Base-by-base conservation (phyloP, 495 filamentous ascomycete species). In the Talaromyces stipitatus region DNA sequence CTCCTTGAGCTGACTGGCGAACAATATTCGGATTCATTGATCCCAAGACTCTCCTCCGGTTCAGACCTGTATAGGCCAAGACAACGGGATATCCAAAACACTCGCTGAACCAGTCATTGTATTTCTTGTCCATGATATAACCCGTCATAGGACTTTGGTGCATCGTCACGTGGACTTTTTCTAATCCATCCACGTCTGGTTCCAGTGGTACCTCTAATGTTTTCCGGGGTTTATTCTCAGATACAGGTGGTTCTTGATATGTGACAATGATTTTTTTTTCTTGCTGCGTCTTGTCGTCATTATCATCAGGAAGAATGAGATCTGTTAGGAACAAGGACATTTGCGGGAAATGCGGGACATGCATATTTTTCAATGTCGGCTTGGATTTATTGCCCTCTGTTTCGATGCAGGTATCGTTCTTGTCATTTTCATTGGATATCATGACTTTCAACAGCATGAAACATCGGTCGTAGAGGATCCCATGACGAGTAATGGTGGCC, bases 61-160 rank as follows among this genome's bases (percentile, higher is more conserved):
- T 78, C 11, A 73, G 67, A 1, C 88, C 89, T 24, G 92, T 74
- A 65, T 88, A 92, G 2, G 82, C 84, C 12, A 95, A 73, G 0
- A 87, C 65, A 8, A 85, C 81, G 6, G 72, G 66, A 61, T 82
- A 88, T 4, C 87, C 88, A 56, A 95, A 85, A 56, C 83, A 81
- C 16, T 73, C 63, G 24, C 81, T 82, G 72, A 96, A 91, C 89
- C 89, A 95, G 32, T 72, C 66, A 63, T 87, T 88, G 64, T 84
- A 89, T 28, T 69, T 48, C 3, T 69, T 62, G 2, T 78, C 82
- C 85, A 95, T 89, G 52, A 83, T 77, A 69, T 85, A 90, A 0
- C 80, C 85, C 18, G 71, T 71, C 0, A 87, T 81, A 0, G 80
- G 69, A 62, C 85, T 90, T 20, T 66, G 59, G 64, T 90, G 84